Conservation (phyloP, 177 flowering plant species). For the Vitis hybrid region DNA sequence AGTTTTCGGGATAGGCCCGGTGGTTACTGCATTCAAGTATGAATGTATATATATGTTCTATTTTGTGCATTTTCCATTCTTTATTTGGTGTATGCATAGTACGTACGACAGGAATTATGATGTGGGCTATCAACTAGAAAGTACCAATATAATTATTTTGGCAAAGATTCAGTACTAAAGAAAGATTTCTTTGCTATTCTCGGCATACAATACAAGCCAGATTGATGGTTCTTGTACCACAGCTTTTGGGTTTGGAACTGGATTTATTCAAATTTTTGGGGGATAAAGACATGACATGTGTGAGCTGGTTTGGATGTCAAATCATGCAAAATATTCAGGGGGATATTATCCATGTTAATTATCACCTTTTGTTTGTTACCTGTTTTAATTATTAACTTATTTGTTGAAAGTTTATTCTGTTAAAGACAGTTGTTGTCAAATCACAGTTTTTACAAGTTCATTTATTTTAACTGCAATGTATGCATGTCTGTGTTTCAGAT, state of each 20-base stretch:
- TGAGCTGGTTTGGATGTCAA: not conserved
- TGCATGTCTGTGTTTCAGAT: conserved; percentile 17
- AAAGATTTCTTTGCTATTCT: not conserved
- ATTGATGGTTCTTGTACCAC: not conserved
- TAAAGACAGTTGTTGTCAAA: not conserved
- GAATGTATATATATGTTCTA: not conserved
- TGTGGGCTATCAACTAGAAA: not conserved
- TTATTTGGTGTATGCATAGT: too few relatives aligned
- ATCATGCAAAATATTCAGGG: not conserved
- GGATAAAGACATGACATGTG: not conserved
- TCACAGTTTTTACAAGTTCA: not conserved
- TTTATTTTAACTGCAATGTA: not conserved
- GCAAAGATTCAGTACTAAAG: not conserved
- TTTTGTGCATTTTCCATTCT: not conserved
- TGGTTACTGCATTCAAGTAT: conserved; percentile 30
- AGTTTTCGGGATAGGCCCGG: conserved; percentile 37
- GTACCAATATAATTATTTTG: not conserved
- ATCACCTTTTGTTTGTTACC: not conserved
- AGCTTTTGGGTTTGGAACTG: not conserved
- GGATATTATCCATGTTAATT: not conserved
- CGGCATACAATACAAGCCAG: not conserved
- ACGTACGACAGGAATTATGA: too few relatives aligned
- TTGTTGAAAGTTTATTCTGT: not conserved
- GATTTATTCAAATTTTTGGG: not conserved
- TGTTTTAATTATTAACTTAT: not conserved